These are phyloP conservation scores for Sporothrix euskadiensis DNA, from an alignment of 2,329 filamentous ascomycete genomes.

Conservation along the genomic window DNA sequence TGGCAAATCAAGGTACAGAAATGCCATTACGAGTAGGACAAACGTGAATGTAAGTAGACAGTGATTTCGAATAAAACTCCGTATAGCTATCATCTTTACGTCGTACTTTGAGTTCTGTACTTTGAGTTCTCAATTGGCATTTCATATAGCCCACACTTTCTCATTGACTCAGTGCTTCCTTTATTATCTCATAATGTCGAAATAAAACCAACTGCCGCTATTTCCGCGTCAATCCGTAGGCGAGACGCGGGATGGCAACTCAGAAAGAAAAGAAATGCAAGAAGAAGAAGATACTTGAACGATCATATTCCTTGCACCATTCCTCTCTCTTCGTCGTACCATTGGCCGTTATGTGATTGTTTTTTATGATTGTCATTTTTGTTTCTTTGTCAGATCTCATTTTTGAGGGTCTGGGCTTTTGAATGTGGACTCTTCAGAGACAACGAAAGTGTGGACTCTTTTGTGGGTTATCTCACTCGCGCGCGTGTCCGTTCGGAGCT, in stretches of 20 bases:
- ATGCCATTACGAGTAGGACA: neutral
- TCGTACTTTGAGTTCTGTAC: neutral
- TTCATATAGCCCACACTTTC: neutral
- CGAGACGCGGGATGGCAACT: conserved; percentile 1
- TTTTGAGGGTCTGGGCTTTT: neutral
- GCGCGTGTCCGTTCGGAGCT: neutral
- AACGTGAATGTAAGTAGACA: neutral
- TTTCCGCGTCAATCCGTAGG: neutral
- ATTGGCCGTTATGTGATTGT: neutral
- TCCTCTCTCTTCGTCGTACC: neutral
- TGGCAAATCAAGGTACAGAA: neutral
- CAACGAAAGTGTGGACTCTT: neutral
- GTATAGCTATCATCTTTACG: neutral
- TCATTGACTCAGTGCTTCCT: neutral
- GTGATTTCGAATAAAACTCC: neutral
- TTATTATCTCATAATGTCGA: no score
- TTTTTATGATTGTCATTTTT: neutral
- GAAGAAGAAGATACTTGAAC: neutral
- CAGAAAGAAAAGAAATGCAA: neutral
- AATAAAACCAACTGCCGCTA: neutral
- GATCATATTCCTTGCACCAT: neutral
- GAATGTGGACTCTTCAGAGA: neutral
- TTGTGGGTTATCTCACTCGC: neutral
- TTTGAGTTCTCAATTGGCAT: neutral
- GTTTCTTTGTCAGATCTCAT: neutral